Evolutionary conservation across 441 rosid genomes (phyloP).

Genomic region (Breynia disticha): DNA sequence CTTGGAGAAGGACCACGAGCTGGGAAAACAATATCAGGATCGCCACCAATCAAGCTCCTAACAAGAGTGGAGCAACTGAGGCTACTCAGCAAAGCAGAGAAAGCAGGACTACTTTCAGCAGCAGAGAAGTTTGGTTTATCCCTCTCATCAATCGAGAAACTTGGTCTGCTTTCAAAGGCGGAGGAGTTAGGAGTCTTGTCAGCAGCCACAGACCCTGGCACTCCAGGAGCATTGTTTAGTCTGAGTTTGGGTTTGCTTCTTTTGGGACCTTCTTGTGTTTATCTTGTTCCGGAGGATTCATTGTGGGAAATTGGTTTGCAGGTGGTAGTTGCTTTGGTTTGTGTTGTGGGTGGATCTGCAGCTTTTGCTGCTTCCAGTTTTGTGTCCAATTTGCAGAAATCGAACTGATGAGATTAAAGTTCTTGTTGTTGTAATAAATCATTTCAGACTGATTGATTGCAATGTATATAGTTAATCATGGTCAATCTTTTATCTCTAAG

Average conservation of each 20-base stretch:
- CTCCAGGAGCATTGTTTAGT: constrained; percentile 47
- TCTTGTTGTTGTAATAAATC: too few relatives aligned
- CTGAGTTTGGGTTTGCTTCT: constrained; percentile 64
- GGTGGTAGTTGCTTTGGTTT: constrained; percentile 38
- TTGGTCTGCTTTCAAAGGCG: constrained; percentile 82
- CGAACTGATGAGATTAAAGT: constrained; percentile 18
- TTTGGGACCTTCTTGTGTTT: constrained; percentile 66
- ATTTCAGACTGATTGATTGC: too few relatives aligned
- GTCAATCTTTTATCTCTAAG: too few relatives aligned
- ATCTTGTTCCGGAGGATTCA: constrained; percentile 67
- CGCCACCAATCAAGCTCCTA: constrained; percentile 54
- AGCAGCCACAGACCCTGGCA: constrained; percentile 71
- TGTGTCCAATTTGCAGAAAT: constrained; percentile 79
- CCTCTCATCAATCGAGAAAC: constrained; percentile 70
- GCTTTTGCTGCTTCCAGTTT: constrained; percentile 78
- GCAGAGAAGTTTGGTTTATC: constrained; percentile 85
- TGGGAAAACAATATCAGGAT: constrained; percentile 7
- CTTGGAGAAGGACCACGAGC: constrained; percentile 9
- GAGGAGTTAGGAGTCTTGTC: constrained; percentile 79
- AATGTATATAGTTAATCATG: too few relatives aligned
- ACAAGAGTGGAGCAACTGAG: constrained; percentile 84
- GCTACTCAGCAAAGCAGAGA: constrained; percentile 77
- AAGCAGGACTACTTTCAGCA: constrained; percentile 73
- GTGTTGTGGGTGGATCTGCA: constrained; percentile 71
- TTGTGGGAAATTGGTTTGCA: constrained; percentile 56